phyloP scores from a whole-genome alignment of 2,329 filamentous ascomycete species.

The Aspergillus proliferans region DNA sequence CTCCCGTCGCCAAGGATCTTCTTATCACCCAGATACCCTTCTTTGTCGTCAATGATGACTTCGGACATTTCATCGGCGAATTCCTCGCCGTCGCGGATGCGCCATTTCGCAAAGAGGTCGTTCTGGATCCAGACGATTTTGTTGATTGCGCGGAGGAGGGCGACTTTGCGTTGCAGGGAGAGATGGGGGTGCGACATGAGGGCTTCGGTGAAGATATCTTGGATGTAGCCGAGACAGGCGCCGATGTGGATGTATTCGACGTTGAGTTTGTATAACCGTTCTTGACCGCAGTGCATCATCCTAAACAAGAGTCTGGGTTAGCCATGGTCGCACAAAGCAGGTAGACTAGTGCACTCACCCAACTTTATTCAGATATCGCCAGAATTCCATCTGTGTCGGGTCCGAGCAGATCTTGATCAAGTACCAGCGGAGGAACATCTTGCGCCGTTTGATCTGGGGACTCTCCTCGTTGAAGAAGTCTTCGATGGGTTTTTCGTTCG shows the following conservation, averaged over 20 bases:
- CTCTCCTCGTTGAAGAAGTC: constrained; percentile 59
- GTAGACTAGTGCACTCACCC: constrained; percentile 46
- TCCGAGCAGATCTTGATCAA: constrained; percentile 69
- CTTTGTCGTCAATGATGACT: constrained; percentile 46
- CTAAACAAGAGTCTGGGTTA: constrained; percentile 25
- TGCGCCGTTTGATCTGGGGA: constrained; percentile 68
- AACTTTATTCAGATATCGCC: constrained; percentile 79
- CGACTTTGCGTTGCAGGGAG: constrained; percentile 61
- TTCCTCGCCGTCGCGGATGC: constrained; percentile 64
- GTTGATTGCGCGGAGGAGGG: constrained; percentile 66
- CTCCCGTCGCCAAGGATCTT: constrained; percentile 41
- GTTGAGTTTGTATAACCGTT: constrained; percentile 64
- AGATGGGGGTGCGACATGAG: constrained; percentile 66
- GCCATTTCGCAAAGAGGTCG: constrained; percentile 79
- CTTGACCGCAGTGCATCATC: constrained; percentile 76
- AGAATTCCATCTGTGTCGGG: constrained; percentile 68
- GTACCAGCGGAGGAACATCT: constrained; percentile 72
- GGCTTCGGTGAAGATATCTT: constrained; percentile 70
- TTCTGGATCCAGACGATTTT: constrained; percentile 89
- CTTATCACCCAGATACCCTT: constrained; percentile 60
- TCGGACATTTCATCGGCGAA: constrained; percentile 40
- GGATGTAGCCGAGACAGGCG: constrained; percentile 65
- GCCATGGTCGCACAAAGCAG: not conserved
- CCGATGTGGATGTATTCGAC: constrained; percentile 78
- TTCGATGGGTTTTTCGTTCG: constrained; percentile 62